These are phyloP conservation scores for Rhodocollybia butyracea DNA, from an alignment of 768 basidiomycete species.

Conservation along the genomic window DNA sequence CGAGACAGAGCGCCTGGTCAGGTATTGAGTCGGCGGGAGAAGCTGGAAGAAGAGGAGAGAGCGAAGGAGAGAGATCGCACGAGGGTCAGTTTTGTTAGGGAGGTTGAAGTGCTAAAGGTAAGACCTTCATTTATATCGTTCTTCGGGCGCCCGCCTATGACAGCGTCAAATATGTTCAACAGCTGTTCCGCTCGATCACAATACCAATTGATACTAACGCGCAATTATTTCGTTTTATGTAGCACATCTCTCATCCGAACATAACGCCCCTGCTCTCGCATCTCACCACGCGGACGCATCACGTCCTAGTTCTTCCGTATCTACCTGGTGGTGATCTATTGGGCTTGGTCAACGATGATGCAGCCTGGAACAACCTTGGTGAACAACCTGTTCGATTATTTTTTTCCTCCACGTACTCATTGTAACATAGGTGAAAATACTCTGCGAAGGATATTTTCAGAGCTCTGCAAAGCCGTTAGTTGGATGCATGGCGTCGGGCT, in stretches of 20 bases:
- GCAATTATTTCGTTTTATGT: too few relatives aligned
- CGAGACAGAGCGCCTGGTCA: conserved; percentile 20
- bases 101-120: conserved; percentile 82
- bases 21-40: conserved; percentile 16
- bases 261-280: conserved; percentile 71
- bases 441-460: conserved; percentile 68
- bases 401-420: conserved; percentile 9
- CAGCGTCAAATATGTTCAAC: too few relatives aligned
- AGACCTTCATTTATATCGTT: conserved; percentile 23
- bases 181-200: too few relatives aligned
- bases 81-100: conserved; percentile 73
- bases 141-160: too few relatives aligned
- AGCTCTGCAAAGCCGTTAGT: conserved; percentile 72
- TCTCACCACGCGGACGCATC: conserved; percentile 68
- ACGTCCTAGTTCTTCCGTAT: conserved; percentile 77
- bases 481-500: conserved; percentile 88
- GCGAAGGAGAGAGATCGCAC: conserved; percentile 63
- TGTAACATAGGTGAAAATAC: conserved; percentile 39
- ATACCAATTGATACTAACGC: too few relatives aligned
- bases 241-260: conserved; percentile 80
- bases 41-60: conserved; percentile 31
- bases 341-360: conserved; percentile 62
- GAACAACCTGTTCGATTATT: conserved; percentile 14
- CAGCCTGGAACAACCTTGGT: conserved; percentile 36
- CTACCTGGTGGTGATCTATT: conserved; percentile 80